Evolutionary conservation across 257 asterid species (phyloP).

Genomic region (Catharanthus roseus): DNA sequence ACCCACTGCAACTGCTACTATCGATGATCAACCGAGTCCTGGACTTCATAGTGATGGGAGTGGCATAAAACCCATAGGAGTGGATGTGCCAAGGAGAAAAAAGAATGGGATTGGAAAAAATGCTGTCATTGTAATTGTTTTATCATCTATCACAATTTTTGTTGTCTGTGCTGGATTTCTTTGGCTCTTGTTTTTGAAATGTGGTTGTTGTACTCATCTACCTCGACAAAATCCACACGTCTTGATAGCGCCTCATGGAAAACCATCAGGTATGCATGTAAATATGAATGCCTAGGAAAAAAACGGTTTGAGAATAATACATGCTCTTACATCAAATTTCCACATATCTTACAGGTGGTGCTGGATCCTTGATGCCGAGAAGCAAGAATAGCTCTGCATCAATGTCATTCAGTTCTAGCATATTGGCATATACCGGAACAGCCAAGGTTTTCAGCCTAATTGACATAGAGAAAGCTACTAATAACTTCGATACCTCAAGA

Average conservation of each 20-base stretch:
- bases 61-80: slow-evolving; percentile 74
- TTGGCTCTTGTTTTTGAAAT: slow-evolving; percentile 49
- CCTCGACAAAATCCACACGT: slow-evolving; percentile 27
- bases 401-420: slow-evolving; percentile 58
- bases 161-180: slow-evolving; percentile 54
- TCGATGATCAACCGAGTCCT: slow-evolving; percentile 40
- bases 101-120: slow-evolving; percentile 38
- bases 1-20: slow-evolving; percentile 40
- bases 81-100: slow-evolving; percentile 49
- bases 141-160: slow-evolving; percentile 62
- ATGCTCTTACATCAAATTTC: slow-evolving; percentile 1
- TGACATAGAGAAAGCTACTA: slow-evolving; percentile 60
- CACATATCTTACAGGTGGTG: slow-evolving; percentile 36
- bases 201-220: slow-evolving; percentile 23
- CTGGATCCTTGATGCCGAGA: slow-evolving; percentile 33
- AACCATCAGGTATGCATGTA: slow-evolving; percentile 45
- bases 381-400: slow-evolving; percentile 58
- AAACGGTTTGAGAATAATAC: not conserved
- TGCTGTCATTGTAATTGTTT: slow-evolving; percentile 44
- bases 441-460: slow-evolving; percentile 54
- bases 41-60: slow-evolving; percentile 35
- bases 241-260: slow-evolving; percentile 30
- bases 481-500: slow-evolving; percentile 44
- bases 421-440: slow-evolving; percentile 64
- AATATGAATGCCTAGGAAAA: not conserved